phyloP scores from a whole-genome alignment of 2,329 filamentous ascomycete genomes.

The Curvularia spicifera region DNA sequence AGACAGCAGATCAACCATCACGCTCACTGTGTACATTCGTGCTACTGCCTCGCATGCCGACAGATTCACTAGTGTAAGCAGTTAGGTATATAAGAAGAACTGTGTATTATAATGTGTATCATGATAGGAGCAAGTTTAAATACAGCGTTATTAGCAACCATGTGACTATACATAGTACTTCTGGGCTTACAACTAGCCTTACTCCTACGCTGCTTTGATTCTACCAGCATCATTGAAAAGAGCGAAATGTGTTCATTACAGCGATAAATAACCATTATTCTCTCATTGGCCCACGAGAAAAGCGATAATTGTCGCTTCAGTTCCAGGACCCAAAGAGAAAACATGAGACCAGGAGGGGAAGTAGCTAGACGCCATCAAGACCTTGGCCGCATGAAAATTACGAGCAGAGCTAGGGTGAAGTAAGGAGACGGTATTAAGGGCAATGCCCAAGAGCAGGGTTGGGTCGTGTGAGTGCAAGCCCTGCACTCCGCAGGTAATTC shows the following conservation, averaged over 20 bases:
- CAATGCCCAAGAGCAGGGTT: not conserved
- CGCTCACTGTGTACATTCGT: not conserved
- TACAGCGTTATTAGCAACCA: too few relatives aligned
- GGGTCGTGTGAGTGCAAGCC: not conserved
- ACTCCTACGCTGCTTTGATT: too few relatives aligned
- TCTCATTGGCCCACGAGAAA: not conserved
- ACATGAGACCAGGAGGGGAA: constrained; percentile 12
- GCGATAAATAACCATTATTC: not conserved
- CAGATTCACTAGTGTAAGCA: not conserved
- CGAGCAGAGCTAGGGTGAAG: not conserved
- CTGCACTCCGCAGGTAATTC: not conserved
- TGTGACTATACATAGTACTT: too few relatives aligned
- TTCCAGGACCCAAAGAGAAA: constrained; percentile 6
- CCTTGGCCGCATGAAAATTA: constrained; percentile 1
- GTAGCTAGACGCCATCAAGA: constrained; percentile 7
- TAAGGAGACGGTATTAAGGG: not conserved
- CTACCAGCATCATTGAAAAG: not conserved
- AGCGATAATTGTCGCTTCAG: constrained; percentile 1
- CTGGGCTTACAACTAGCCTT: too few relatives aligned
- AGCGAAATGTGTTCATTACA: not conserved
- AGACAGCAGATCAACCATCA: not conserved
- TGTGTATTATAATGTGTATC: too few relatives aligned
- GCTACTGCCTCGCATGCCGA: not conserved
- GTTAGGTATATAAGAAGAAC: too few relatives aligned
- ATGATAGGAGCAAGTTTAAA: too few relatives aligned